Base-by-base conservation (phyloP, 495 filamentous ascomycete genomes). In the Hypoxylon fuscum region DNA sequence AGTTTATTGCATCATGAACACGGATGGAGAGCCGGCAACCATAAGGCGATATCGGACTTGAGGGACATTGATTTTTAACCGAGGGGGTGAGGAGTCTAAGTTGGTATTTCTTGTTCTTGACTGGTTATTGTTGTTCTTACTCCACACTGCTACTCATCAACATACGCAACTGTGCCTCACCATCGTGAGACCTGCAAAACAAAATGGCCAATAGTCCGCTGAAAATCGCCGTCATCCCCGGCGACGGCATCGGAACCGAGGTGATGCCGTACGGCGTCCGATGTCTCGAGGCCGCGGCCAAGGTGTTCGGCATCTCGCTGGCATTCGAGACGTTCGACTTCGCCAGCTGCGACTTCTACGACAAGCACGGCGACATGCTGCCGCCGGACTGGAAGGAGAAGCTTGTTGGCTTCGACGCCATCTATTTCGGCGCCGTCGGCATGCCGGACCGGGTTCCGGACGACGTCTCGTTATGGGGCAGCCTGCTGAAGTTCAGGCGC, bases 401-500 rank as follows among this genome's bases (percentile, higher is more conserved):
- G 5, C 52, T 74, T 4, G 31, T 49, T 6, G 42, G 37, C 0
- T 74, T 74, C 18, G 70, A 74, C 31, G 70, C 70, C 10, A 73
- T 74, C 7, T 73, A 73, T 35, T 71, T 74, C 42, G 72, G 72
- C 12, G 68, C 72, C n/a, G 66, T 74, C 9, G 70, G 70, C 5
- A 70, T 71, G 64, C 70, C 72, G 0, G 68, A 64, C 21, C 38
- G 60, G 10, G 63, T 73, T 2, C 70, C 70, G 10, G 66, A 74
- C 27, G 58, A 74, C n/a, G 64, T 72, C 3, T 64, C 70, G 2
- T 57, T 74, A 12, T 73, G 72, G 70, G 68, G 70, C 71, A 90
- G 90, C 49, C 83, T 93, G 64, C 82, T 93, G 46, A 83, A 81
- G 60, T 88, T 95, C 21, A 88, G 90, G 75, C 91, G 92, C 67